Conservation (phyloP, 106 monocot genomes). For the Vanilla planifolia region DNA sequence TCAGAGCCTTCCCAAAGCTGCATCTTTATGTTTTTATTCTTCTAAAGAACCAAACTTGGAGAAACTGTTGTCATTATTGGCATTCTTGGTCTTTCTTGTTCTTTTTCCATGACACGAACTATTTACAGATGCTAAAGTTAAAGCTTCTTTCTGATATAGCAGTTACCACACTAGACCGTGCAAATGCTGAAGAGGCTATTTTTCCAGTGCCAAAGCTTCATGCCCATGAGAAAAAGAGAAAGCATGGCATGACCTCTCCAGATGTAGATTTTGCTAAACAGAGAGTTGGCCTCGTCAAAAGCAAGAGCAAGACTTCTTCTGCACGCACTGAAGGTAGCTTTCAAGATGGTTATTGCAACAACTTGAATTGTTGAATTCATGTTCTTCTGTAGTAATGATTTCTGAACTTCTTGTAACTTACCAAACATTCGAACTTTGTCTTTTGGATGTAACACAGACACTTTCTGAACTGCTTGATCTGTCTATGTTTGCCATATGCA, state of each 20-base stretch:
- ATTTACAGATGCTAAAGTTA: neutral
- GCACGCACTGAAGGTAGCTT: slow-evolving; percentile 33
- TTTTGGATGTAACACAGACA: neutral
- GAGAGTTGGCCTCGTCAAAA: slow-evolving; percentile 12
- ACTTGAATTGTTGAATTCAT: neutral
- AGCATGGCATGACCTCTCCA: slow-evolving; percentile 27
- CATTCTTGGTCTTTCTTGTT: neutral
- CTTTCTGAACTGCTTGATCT: neutral
- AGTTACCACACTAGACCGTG: slow-evolving; percentile 79
- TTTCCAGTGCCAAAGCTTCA: slow-evolving; percentile 68
- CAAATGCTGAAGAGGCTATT: slow-evolving; percentile 94
- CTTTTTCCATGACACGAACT: neutral
- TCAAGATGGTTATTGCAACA: neutral
- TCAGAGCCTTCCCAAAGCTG: too few relatives aligned
- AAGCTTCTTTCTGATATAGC: slow-evolving; percentile 15
- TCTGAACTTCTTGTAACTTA: neutral
- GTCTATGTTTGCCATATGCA: slow-evolving; percentile 15
- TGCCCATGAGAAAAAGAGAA: slow-evolving; percentile 80
- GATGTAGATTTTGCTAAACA: slow-evolving; percentile 13
- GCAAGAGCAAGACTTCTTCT: slow-evolving; percentile 10
- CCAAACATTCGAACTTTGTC: neutral
- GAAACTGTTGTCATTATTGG: neutral
- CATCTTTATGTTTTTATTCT: neutral
- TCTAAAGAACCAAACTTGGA: neutral
- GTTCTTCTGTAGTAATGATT: slow-evolving; percentile 1